A percentile compares a stretch with the other conserved stretches of the same genome.
Conservation (phyloP, 1,139 yeast species). For the Taphrina pruni region DNA sequence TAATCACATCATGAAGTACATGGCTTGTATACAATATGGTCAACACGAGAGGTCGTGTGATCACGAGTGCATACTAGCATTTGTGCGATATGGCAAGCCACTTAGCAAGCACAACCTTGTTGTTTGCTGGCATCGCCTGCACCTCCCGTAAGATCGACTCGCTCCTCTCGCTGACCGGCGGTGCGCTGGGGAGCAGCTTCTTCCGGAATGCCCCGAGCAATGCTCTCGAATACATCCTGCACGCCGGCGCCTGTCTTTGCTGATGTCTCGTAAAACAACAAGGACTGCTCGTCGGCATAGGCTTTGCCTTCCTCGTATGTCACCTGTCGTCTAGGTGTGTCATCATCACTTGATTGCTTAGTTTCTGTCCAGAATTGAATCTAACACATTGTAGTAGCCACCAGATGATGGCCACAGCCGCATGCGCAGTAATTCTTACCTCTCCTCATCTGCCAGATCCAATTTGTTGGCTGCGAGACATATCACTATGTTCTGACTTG, state of each 20-base stretch:
- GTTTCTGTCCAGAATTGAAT: neutral
- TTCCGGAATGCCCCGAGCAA: constrained; percentile 58
- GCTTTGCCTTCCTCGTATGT: constrained; percentile 82
- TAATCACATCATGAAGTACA: too few relatives aligned
- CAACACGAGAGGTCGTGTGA: too few relatives aligned
- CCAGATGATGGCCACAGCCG: too few relatives aligned
- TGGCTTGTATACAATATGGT: too few relatives aligned
- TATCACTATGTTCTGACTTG: constrained; percentile 84
- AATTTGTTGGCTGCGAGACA: constrained; percentile 93
- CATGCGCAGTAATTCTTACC: constrained; percentile 48
- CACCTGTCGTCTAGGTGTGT: constrained; percentile 67
- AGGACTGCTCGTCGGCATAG: constrained; percentile 81
- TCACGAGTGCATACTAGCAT: too few relatives aligned
- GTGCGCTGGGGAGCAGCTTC: constrained; percentile 21
- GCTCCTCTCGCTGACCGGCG: constrained; percentile 38
- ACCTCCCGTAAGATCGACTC: constrained; percentile 34
- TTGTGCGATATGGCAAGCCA: neutral
- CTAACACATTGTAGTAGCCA: too few relatives aligned
- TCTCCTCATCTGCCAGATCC: constrained; percentile 58
- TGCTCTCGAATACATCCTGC: constrained; percentile 86
- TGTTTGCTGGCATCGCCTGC: constrained; percentile 24
- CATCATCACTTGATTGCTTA: constrained; percentile 9
- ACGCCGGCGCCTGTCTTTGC: constrained; percentile 94
- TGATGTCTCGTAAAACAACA: constrained; percentile 90
- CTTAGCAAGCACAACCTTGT: constrained; percentile 37